These are phyloP conservation scores for Entomortierella parvispora DNA, from an alignment of 192 early-diverging fungal genomes.

Conservation along the genomic window DNA sequence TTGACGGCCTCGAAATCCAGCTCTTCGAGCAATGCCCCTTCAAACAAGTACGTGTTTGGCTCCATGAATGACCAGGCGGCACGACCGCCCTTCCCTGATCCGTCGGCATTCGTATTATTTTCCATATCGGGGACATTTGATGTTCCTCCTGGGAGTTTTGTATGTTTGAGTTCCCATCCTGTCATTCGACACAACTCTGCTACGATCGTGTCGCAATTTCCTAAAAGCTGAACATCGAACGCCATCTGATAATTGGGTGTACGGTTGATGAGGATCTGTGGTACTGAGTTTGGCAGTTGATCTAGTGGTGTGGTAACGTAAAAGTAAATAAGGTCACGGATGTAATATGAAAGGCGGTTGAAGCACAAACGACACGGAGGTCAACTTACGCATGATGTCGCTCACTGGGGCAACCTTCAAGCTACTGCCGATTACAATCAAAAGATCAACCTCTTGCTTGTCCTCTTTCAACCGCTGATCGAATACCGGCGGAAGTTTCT, in stretches of 20 bases:
- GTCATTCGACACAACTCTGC: slow-evolving; percentile 77
- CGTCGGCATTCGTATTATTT: slow-evolving; percentile 25
- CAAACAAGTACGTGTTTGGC: slow-evolving; percentile 58
- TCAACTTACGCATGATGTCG: slow-evolving; percentile 78
- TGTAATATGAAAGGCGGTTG: background rate
- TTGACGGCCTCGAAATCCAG: slow-evolving; percentile 18
- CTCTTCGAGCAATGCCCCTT: slow-evolving; percentile 54
- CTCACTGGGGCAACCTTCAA: slow-evolving; percentile 95
- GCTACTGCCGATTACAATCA: slow-evolving; percentile 98
- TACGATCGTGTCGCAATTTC: slow-evolving; percentile 88
- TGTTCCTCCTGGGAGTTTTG: slow-evolving; percentile 68
- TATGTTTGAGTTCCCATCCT: slow-evolving; percentile 80
- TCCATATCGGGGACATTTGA: slow-evolving; percentile 38
- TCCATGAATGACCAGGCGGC: slow-evolving; percentile 36
- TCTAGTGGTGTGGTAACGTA: slow-evolving; percentile 53
- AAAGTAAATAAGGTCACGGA: background rate
- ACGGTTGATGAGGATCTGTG: slow-evolving; percentile 95
- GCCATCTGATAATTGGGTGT: slow-evolving; percentile 84
- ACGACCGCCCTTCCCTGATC: slow-evolving; percentile 20
- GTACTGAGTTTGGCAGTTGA: slow-evolving; percentile 84
- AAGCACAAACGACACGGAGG: background rate
- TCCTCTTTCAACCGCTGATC: slow-evolving; percentile 78
- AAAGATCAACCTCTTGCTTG: slow-evolving; percentile 79
- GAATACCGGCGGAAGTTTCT: slow-evolving; percentile 89
- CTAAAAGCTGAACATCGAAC: slow-evolving; percentile 91